Conservation (phyloP, 495 filamentous ascomycete species). For the Tuber indicum region DNA sequence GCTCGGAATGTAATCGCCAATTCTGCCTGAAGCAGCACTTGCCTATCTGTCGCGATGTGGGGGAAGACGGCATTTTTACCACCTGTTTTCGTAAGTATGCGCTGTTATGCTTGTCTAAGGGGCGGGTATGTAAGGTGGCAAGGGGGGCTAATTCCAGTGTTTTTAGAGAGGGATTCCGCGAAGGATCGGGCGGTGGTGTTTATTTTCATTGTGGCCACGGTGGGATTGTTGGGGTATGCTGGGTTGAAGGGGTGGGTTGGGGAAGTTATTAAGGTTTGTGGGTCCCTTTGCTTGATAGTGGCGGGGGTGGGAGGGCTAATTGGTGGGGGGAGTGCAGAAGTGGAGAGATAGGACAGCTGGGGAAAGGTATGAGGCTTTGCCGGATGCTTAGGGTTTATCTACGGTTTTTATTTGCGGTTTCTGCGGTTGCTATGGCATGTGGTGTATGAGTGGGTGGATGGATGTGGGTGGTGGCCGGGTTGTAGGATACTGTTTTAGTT, state of each 20-base stretch:
- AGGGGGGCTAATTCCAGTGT: slow-evolving; percentile 18
- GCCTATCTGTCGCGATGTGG: slow-evolving; percentile 77
- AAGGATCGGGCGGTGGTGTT: slow-evolving; percentile 90
- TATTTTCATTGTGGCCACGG: slow-evolving; percentile 81
- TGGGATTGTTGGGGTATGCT: slow-evolving; percentile 76
- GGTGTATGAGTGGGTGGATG: background rate
- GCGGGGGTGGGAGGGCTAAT: background rate
- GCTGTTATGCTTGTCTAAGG: background rate
- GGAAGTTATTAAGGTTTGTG: background rate
- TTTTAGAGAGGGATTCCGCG: slow-evolving; percentile 68
- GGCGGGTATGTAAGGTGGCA: background rate
- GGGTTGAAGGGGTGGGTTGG: slow-evolving; percentile 47
- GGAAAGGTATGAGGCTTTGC: background rate
- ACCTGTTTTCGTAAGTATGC: slow-evolving; percentile 71
- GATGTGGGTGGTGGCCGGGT: background rate
- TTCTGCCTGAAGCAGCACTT: slow-evolving; percentile 82
- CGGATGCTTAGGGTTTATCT: background rate
- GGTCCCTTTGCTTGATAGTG: background rate
- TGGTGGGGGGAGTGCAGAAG: background rate
- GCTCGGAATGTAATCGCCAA: slow-evolving; percentile 81
- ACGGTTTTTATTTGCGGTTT: background rate
- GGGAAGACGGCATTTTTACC: slow-evolving; percentile 78
- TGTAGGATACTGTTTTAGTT: background rate
- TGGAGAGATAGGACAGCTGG: background rate
- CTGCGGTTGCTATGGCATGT: background rate